Conservation (phyloP, 2,329 filamentous ascomycete species). For the Penicillium sp. region DNA sequence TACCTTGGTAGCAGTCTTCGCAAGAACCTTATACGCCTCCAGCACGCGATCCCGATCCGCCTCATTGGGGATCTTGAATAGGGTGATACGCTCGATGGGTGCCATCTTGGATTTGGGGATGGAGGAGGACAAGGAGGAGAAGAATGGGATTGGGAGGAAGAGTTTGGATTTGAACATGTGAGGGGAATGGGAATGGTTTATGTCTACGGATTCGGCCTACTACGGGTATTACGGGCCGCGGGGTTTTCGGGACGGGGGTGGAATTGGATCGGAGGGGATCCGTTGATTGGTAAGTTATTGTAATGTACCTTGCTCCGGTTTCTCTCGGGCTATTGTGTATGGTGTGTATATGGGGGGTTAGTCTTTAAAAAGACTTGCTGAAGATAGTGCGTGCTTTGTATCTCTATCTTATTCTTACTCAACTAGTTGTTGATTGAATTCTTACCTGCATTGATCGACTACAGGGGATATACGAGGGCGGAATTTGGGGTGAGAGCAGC, state of each 20-base stretch:
- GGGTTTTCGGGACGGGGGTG: neutral
- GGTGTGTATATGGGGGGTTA: too few relatives aligned
- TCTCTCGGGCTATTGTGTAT: too few relatives aligned
- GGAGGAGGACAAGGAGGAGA: too few relatives aligned
- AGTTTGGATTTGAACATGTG: neutral
- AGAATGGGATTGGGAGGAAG: too few relatives aligned
- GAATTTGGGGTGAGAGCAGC: neutral
- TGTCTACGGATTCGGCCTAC: neutral
- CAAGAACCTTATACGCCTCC: conserved; percentile 45
- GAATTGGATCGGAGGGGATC: neutral
- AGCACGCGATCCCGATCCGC: conserved; percentile 44
- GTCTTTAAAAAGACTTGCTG: too few relatives aligned
- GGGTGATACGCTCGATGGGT: conserved; percentile 49
- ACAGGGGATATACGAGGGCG: too few relatives aligned
- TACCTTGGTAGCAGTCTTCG: conserved; percentile 46
- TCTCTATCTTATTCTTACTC: too few relatives aligned
- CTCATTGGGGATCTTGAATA: conserved; percentile 52
- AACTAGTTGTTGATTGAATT: neutral
- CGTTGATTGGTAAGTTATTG: neutral
- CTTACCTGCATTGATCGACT: neutral
- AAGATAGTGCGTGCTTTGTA: too few relatives aligned
- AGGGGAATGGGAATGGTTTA: neutral
- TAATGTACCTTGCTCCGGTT: too few relatives aligned
- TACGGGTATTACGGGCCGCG: too few relatives aligned
- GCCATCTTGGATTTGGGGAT: conserved; percentile 28